Evolutionary conservation across 2,329 filamentous ascomycete genomes (phyloP).

Genomic region (Ophiosphaerella narmari): DNA sequence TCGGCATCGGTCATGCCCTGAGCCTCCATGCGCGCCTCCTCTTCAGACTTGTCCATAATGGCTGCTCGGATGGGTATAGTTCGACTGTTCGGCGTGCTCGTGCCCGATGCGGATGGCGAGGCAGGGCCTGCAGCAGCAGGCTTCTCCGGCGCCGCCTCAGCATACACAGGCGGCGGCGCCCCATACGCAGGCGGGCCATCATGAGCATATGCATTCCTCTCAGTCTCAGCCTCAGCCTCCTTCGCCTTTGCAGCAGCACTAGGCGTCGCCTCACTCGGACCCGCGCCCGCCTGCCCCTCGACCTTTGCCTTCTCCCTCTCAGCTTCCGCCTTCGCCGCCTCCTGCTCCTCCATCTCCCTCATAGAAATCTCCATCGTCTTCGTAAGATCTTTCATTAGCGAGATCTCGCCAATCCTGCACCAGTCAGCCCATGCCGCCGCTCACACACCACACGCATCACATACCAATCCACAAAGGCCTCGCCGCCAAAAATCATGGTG

Average conservation of each 20-base stretch:
- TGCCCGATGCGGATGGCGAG: constrained; percentile 47
- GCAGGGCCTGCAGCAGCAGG: constrained; percentile 19
- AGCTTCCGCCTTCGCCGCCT: constrained; percentile 57
- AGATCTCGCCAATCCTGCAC: constrained; percentile 87
- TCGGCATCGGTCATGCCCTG: constrained; percentile 72
- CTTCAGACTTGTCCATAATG: constrained; percentile 85
- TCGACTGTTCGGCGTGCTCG: constrained; percentile 56
- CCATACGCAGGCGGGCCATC: constrained; percentile 46
- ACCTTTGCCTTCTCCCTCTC: constrained; percentile 3
- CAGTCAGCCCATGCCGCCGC: constrained; percentile 8
- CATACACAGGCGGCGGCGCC: constrained; percentile 40
- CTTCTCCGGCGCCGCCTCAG: constrained; percentile 52
- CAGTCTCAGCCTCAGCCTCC: constrained; percentile 48
- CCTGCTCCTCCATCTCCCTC: constrained; percentile 75
- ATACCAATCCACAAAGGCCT: constrained; percentile 86
- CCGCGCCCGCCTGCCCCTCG: background rate
- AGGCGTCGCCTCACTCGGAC: constrained; percentile 10
- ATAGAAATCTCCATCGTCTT: constrained; percentile 98
- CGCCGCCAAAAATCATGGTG: constrained; percentile 95
- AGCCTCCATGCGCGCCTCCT: constrained; percentile 69
- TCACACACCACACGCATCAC: background rate
- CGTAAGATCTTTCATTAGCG: constrained; percentile 96
- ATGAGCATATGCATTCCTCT: constrained; percentile 40
- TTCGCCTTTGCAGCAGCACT: constrained; percentile 49
- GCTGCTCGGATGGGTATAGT: constrained; percentile 78